phyloP scores from a whole-genome alignment of 2,329 filamentous ascomycete species.

The Tolypocladium capitatum region DNA sequence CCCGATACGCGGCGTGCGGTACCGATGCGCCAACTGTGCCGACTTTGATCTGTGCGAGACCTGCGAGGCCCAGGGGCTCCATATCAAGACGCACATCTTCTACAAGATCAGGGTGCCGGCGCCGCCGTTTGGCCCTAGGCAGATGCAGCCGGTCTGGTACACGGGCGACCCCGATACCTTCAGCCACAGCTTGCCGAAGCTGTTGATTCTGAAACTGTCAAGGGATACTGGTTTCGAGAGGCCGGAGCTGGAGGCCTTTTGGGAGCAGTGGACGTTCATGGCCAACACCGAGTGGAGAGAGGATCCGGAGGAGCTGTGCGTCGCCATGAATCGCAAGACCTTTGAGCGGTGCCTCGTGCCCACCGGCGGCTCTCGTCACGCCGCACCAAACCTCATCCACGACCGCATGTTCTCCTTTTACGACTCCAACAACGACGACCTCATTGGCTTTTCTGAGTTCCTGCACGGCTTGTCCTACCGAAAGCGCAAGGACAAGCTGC shows the following conservation, averaged over 20 bases:
- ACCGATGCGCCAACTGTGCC: conserved; percentile 88
- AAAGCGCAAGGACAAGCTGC: conserved; percentile 55
- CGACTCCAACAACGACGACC: conserved; percentile 74
- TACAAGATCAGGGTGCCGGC: conserved; percentile 90
- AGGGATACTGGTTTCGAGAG: conserved; percentile 68
- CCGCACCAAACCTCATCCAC: conserved; percentile 78
- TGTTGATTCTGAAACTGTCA: conserved; percentile 54
- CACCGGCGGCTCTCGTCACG: conserved; percentile 64
- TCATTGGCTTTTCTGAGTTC: conserved; percentile 90
- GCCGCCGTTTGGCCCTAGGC: conserved; percentile 67
- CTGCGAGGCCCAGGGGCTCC: conserved; percentile 68
- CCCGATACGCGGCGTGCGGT: conserved; percentile 84
- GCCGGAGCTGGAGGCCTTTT: conserved; percentile 81
- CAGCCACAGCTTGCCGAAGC: conserved; percentile 50
- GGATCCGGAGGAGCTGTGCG: conserved; percentile 62
- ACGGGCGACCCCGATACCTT: conserved; percentile 70
- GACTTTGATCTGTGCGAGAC: conserved; percentile 93
- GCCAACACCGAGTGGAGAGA: conserved; percentile 73
- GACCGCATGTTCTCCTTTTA: conserved; percentile 97
- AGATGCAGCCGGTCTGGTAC: conserved; percentile 76
- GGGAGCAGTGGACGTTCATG: conserved; percentile 94
- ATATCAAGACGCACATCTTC: conserved; percentile 87
- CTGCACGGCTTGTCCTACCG: conserved; percentile 65
- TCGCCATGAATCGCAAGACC: conserved; percentile 83
- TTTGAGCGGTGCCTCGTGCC: conserved; percentile 87